phyloP scores from a whole-genome alignment of 495 filamentous ascomycete species.

The Massariosphaeria phaeospora region DNA sequence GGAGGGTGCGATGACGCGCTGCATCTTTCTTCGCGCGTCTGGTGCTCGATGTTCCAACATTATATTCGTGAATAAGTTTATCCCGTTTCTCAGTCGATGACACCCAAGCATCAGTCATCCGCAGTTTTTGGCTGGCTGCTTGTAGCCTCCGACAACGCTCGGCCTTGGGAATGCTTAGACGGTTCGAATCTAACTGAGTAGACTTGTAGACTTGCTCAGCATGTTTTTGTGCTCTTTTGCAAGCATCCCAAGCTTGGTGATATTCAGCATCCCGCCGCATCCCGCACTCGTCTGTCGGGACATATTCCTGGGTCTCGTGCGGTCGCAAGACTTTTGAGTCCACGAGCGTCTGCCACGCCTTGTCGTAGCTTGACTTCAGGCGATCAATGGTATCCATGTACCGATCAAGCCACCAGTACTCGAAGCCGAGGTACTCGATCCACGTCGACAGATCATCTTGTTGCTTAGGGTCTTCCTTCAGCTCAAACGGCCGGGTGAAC shows the following conservation, averaged over 20 bases:
- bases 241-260: not conserved
- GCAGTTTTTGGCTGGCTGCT: not conserved
- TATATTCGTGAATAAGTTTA: not conserved
- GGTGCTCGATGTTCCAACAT: not conserved
- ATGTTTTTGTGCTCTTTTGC: too few relatives aligned
- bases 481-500: conserved; percentile 3
- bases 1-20: not conserved
- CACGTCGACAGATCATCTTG: conserved; percentile 2
- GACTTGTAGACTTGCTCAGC: not conserved
- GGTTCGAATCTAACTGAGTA: not conserved
- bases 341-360: conserved; percentile 6
- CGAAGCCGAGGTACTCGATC: conserved; percentile 7
- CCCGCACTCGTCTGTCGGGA: not conserved
- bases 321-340: conserved; percentile 4
- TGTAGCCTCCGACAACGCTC: not conserved
- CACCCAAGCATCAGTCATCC: not conserved
- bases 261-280: not conserved
- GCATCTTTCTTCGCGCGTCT: not conserved
- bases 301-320: not conserved
- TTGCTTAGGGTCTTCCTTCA: not conserved
- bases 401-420: conserved; percentile 6
- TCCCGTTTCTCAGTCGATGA: not conserved
- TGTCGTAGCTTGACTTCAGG: not conserved
- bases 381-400: not conserved
- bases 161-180: too few relatives aligned